Evolutionary conservation across 2,329 filamentous ascomycete species (phyloP).

Genomic region (Botrytis aclada): DNA sequence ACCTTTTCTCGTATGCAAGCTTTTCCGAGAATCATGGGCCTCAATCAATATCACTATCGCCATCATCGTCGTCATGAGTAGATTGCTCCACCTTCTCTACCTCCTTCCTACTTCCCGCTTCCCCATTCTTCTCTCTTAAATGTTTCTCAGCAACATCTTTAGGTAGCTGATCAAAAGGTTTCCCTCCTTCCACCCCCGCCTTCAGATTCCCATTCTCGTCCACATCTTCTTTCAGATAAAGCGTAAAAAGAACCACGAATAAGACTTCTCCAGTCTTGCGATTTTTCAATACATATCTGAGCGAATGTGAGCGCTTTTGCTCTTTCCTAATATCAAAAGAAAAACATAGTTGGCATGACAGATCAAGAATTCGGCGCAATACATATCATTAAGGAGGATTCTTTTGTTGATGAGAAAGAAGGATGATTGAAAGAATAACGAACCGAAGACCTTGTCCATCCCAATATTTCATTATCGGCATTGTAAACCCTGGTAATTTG

Average conservation of each 20-base stretch:
- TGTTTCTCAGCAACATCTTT: conserved; percentile 22
- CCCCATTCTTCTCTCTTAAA: conserved; percentile 24
- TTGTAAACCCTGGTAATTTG: conserved; percentile 66
- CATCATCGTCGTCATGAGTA: conserved; percentile 1
- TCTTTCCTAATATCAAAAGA: conserved; percentile 32
- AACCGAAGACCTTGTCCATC: conserved; percentile 75
- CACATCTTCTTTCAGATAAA: conserved; percentile 67
- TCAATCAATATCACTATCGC: conserved; percentile 11
- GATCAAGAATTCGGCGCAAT: conserved; percentile 10
- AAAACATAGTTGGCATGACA: conserved; percentile 16
- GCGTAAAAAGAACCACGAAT: conserved; percentile 75
- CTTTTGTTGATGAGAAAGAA: background rate
- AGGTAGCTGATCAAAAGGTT: conserved; percentile 28
- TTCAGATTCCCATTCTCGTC: conserved; percentile 57
- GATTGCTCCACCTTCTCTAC: conserved; percentile 22
- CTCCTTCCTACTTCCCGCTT: conserved; percentile 17
- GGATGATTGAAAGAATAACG: conserved; percentile 35
- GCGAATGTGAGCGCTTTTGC: conserved; percentile 65
- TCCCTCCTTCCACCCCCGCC: conserved; percentile 35
- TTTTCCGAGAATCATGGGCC: background rate
- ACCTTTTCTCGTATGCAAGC: background rate
- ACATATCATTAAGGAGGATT: background rate
- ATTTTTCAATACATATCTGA: conserved; percentile 92
- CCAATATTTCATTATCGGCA: conserved; percentile 75
- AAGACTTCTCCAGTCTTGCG: conserved; percentile 69